Conservation (phyloP, 2,329 filamentous ascomycete genomes). For the Bipolaris cookei region DNA sequence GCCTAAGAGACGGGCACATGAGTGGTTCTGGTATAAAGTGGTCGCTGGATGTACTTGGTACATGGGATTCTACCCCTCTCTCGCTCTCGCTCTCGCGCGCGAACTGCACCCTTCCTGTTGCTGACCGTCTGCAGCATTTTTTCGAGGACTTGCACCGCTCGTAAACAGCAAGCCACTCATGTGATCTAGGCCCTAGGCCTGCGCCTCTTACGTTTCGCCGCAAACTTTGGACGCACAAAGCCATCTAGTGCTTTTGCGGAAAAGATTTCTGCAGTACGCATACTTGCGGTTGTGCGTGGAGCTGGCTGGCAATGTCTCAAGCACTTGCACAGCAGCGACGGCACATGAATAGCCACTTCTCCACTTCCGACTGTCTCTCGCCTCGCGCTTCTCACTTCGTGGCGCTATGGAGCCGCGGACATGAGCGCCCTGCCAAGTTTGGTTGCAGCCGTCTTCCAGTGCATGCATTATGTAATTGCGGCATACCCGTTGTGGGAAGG, state of each 20-base stretch:
- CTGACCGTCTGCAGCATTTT: conserved; percentile 14
- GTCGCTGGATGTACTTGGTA: conserved; percentile 21
- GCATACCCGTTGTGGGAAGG: neutral
- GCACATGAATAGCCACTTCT: conserved; percentile 13
- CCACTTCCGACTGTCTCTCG: conserved; percentile 23
- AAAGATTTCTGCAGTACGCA: conserved; percentile 14
- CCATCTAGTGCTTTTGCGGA: conserved; percentile 10
- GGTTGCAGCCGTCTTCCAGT: conserved; percentile 1
- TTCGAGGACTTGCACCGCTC: conserved; percentile 17
- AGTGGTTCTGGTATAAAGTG: conserved; percentile 22
- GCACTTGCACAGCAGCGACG: conserved; percentile 14
- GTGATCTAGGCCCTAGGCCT: conserved; percentile 9
- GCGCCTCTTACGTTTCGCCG: conserved; percentile 23
- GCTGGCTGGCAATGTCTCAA: neutral
- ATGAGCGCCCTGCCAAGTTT: conserved; percentile 9
- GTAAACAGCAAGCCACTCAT: conserved; percentile 16
- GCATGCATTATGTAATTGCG: neutral
- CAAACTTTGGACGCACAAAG: conserved; percentile 16
- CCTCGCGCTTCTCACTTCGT: conserved; percentile 19
- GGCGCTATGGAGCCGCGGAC: conserved; percentile 8
- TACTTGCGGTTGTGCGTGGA: conserved; percentile 9
- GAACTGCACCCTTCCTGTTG: conserved; percentile 18
- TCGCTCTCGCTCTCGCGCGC: conserved; percentile 10
- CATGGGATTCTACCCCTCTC: conserved; percentile 19
- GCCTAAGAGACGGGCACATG: conserved; percentile 17